Conservation (phyloP, 768 basidiomycete species). For the Lentinula detonsa region DNA sequence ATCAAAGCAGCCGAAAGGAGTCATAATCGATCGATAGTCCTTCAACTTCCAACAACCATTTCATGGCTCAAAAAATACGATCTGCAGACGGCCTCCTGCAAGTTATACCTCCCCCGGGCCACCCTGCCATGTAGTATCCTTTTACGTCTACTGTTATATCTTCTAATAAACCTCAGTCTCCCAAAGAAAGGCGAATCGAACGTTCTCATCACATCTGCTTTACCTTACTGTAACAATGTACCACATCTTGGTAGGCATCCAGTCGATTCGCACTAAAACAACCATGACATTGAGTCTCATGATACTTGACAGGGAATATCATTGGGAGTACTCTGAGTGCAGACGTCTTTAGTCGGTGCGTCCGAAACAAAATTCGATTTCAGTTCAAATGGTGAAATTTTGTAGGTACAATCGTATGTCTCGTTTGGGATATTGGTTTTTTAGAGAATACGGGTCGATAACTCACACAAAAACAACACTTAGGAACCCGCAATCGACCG, state of each 20-base stretch:
- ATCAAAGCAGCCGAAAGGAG: background rate
- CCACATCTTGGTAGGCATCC: constrained; percentile 77
- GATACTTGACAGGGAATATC: constrained; percentile 56
- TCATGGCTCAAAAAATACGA: constrained; percentile 54
- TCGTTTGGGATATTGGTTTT: background rate
- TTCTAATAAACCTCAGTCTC: constrained; percentile 25
- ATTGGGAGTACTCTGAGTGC: constrained; percentile 96
- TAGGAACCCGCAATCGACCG: constrained; percentile 74
- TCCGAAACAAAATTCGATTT: constrained; percentile 8
- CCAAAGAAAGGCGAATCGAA: constrained; percentile 87
- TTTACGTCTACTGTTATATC: constrained; percentile 10
- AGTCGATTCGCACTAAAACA: background rate
- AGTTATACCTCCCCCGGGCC: constrained; percentile 46
- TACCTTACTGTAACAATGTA: constrained; percentile 97
- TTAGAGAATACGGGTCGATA: background rate
- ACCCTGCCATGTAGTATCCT: constrained; percentile 35
- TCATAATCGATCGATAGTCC: background rate
- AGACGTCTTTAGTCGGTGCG: constrained; percentile 91
- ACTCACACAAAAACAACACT: background rate
- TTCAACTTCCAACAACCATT: background rate
- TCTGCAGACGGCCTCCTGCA: constrained; percentile 43
- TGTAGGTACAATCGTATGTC: constrained; percentile 56
- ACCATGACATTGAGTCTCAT: constrained; percentile 8
- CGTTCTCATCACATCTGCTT: constrained; percentile 87
- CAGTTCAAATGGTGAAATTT: background rate